Evolutionary conservation across 768 basidiomycete species (phyloP), one percentile per base, ranked within the genome.

Genomic region (Rhizopogon roseolus): DNA sequence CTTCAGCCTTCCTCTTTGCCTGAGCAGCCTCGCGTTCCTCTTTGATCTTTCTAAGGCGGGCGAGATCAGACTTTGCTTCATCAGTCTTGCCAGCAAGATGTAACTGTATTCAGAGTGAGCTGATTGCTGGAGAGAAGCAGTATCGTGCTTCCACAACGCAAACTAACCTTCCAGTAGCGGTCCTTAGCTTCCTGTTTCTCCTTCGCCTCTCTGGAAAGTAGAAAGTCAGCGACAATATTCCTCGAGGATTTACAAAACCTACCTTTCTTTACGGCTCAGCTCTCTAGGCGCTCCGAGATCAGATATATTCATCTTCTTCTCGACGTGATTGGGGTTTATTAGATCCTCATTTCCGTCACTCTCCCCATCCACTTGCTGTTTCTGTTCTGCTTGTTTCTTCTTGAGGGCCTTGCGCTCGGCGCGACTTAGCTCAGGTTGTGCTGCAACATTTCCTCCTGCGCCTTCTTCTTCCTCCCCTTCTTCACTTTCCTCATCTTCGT

Each of bases 151-250:
- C 1, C 29, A 53, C 29, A 14, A 16, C 51, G 39, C 32, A 49
- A 54, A 57, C 74, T 1, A 27, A 90, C 88, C 81, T 95, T 92
- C 85, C 86, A 86, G 68, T 96, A 96, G 25, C 80, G 76, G 27
- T 93, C 91, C 65, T 90, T 82, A 1, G 93, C 90, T 1, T 93
- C 93, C 62, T 88, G 80, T 74, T 93, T 94, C 71, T 95, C 93
- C 66, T 94, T 93, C 64, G 85, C 86, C 65, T 97, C 95, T 59
- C 94, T 94, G 57, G 8, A 37, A 42, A 3, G 43, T n/a, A 25
- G 7, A 43, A 14, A n/a, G 39, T 36, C 6, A 41, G 8, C 16
- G 37, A 14, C 36, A 37, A 14, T 25, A 32, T 22, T 27, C 13
- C 0, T 49, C 13, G 11, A 50, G 58, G 27, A 54, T 41, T 44